Evolutionary conservation across 139 green algal genomes (phyloP).

Genomic region (Micromonas commoda): DNA sequence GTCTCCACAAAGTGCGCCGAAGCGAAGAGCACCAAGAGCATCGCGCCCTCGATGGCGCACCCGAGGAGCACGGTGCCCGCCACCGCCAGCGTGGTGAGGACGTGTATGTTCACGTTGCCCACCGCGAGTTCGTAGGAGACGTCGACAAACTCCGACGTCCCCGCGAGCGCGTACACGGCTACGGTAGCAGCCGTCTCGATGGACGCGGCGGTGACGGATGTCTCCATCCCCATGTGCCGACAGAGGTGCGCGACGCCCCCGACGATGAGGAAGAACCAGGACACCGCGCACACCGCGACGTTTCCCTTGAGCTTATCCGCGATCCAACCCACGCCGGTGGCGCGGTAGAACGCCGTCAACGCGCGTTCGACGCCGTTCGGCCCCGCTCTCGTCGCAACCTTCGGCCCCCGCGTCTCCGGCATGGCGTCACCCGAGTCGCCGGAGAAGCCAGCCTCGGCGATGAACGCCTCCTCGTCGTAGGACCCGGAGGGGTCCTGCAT

Average conservation of each 20-base stretch:
- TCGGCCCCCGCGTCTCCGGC: neutral
- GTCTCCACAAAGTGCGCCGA: conserved; percentile 39
- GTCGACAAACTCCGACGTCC: conserved; percentile 42
- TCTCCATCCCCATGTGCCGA: neutral
- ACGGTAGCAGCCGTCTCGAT: conserved; percentile 8
- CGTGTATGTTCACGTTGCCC: conserved; percentile 50
- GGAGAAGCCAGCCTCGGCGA: neutral
- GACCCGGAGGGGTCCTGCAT: neutral
- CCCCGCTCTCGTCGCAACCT: neutral
- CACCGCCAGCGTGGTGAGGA: conserved; percentile 47
- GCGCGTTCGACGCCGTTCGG: neutral
- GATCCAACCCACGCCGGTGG: neutral
- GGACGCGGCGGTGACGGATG: neutral
- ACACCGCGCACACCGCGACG: neutral
- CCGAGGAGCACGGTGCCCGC: conserved; percentile 44
- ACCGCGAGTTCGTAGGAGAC: conserved; percentile 38
- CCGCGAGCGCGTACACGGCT: conserved; percentile 10
- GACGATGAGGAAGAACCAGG: neutral
- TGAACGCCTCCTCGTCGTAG: neutral
- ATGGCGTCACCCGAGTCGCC: neutral
- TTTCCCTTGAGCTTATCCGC: neutral
- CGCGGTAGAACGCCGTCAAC: neutral
- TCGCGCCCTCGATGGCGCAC: conserved; percentile 39
- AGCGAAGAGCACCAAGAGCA: conserved; percentile 47
- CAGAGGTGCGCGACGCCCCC: neutral